Base-by-base conservation (phyloP, 306 rosid genomes). In the Quercus bicolor region DNA sequence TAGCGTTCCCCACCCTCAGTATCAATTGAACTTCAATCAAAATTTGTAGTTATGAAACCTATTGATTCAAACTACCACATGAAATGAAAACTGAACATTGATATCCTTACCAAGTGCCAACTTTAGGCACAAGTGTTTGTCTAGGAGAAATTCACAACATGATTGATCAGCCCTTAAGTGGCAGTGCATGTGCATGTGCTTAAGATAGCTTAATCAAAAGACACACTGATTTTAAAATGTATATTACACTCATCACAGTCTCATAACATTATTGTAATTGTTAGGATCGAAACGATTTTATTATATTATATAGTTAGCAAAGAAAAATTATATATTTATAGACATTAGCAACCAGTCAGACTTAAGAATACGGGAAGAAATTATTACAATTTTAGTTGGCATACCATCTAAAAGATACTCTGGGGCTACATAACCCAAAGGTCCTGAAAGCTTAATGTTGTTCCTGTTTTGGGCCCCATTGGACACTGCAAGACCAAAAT, bases 341-440 rank as follows among this genome's bases (percentile, higher is more conserved):
- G 19, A 80, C 45, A 78, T 40, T 40, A 33, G 28, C 52, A 75
- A 75, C 40, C 77, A 52, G 80, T 80, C 77, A 74, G 79, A 75
- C 72, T 52, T 54, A 75, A 57, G 24, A 40, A 40, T 20, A 78
- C 77, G 75, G 24, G 24, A 15, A 40, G 66, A 66, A 74, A 78
- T 83, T 55, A 85, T 59, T 77, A 33, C 33, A 57, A 81, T 78
- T 75, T 77, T 62, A 79, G 79, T 74, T 87, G 87, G 86, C 86
- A 72, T 90, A 93, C 99, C 99, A 82, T 96, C 98, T 83, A 96
- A 79, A 65, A 96, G 94, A 90, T 93, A 96, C 82, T 96, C 97
- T 1, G 99, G 99, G 40, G 99, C 99, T 56, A 95, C 86, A 73
- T 95, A 95, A 59, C 99, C 99, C 86, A 93, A 80, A 2, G 98